Percentiles rank a stretch among this genome's conserved stretches.
Conservation (phyloP, 805 yeast species). For the Barnettozyma sucrosica region DNA sequence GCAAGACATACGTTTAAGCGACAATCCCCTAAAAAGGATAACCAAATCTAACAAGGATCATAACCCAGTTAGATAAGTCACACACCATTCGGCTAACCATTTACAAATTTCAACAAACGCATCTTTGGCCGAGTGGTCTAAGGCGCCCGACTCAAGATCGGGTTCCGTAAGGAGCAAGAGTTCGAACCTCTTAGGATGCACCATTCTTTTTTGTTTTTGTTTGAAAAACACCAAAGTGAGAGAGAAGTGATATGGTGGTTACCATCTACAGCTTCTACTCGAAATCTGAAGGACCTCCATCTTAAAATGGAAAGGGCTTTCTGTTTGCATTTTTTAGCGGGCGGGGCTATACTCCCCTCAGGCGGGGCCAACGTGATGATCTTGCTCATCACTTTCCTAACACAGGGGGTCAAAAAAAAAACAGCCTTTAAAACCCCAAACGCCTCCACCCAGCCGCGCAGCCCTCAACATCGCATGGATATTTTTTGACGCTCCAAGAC, state of each 20-base stretch:
- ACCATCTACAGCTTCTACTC: too few species aligned
- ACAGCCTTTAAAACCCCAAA: not conserved
- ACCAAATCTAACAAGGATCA: too few species aligned
- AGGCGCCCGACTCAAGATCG: conserved; percentile 5
- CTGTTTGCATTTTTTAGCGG: not conserved
- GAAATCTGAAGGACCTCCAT: too few species aligned
- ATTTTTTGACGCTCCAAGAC: too few species aligned
- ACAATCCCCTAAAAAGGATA: too few species aligned
- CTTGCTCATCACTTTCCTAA: too few species aligned
- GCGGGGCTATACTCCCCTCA: not conserved
- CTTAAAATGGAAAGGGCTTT: too few species aligned
- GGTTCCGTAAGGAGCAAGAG: conserved; percentile 5
- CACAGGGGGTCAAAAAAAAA: not conserved
- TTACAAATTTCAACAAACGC: not conserved
- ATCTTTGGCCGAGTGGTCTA: conserved; percentile 5
- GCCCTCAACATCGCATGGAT: not conserved
- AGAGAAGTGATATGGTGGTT: too few species aligned
- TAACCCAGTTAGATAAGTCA: too few species aligned
- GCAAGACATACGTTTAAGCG: too few species aligned
- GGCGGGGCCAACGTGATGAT: not conserved
- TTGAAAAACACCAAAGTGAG: too few species aligned
- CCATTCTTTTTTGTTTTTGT: not conserved
- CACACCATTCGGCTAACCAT: too few species aligned
- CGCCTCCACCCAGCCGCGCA: not conserved
- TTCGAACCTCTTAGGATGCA: conserved; percentile 4